phyloP scores from a whole-genome alignment of 2,329 filamentous ascomycete species.

The Fusarium sp. region DNA sequence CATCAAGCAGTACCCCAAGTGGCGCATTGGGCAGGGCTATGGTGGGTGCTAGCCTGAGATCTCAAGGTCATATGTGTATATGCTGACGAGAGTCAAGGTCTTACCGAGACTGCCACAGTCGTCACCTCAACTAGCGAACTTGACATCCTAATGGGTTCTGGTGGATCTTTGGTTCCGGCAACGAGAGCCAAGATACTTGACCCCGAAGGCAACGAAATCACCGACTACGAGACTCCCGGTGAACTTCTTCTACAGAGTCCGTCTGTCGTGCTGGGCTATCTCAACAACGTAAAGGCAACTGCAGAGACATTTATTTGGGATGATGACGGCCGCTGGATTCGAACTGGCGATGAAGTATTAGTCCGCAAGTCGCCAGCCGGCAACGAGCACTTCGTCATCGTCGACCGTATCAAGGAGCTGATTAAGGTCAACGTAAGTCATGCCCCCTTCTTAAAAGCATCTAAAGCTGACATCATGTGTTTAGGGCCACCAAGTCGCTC shows the following conservation, averaged over 20 bases:
- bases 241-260: slow-evolving; percentile 88
- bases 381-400: slow-evolving; percentile 86
- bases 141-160: slow-evolving; percentile 79
- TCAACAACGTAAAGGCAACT: slow-evolving; percentile 87
- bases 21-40: slow-evolving; percentile 80
- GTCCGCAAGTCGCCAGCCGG: slow-evolving; percentile 75
- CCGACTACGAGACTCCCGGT: slow-evolving; percentile 78
- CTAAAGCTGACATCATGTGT: background rate
- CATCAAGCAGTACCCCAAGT: slow-evolving; percentile 72
- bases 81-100: slow-evolving; percentile 62
- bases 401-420: slow-evolving; percentile 80
- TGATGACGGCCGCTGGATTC: slow-evolving; percentile 79
- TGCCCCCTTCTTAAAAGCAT: accelerated
- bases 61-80: no score
- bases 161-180: slow-evolving; percentile 77
- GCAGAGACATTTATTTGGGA: slow-evolving; percentile 79
- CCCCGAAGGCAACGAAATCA: slow-evolving; percentile 77
- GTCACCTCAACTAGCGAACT: slow-evolving; percentile 59
- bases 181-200: slow-evolving; percentile 76
- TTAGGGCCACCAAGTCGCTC: slow-evolving; percentile 83
- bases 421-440: slow-evolving; percentile 81
- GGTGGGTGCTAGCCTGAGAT: no score
- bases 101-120: slow-evolving; percentile 23
- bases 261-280: slow-evolving; percentile 84
- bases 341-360: slow-evolving; percentile 88